Evolutionary conservation across 495 filamentous ascomycete genomes (phyloP).

Genomic region (Aspergillus carlsbadensis): DNA sequence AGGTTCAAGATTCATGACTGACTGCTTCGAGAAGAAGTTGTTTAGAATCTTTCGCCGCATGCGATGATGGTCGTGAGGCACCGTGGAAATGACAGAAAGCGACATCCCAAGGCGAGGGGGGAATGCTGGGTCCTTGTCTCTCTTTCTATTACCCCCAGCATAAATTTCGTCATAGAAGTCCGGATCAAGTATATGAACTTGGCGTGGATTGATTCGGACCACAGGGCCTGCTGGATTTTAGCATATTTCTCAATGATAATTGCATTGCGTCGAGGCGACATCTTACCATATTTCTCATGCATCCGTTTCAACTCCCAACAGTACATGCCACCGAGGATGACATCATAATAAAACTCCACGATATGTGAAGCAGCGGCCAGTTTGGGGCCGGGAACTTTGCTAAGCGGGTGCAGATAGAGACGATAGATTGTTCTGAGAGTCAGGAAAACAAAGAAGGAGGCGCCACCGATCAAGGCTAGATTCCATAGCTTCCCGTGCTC

Average conservation of each 20-base stretch:
- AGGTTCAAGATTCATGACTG: background rate
- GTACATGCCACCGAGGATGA: background rate
- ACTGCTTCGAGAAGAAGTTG: conserved; percentile 2
- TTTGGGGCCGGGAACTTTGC: conserved; percentile 1
- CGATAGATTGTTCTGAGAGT: conserved; percentile 5
- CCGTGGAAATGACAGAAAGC: background rate
- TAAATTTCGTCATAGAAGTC: conserved; percentile 2
- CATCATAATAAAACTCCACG: conserved; percentile 4
- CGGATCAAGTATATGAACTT: background rate
- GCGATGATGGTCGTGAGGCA: conserved; percentile 1
- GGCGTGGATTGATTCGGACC: background rate
- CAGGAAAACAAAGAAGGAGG: background rate
- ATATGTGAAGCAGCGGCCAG: conserved; percentile 3
- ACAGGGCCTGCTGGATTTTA: background rate
- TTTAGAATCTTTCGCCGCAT: conserved; percentile 1
- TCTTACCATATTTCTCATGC: background rate
- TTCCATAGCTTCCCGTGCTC: background rate
- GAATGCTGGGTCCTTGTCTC: background rate
- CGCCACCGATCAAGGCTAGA: background rate
- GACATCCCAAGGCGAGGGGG: background rate
- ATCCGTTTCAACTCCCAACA: background rate
- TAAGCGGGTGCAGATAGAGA: conserved; percentile 1
- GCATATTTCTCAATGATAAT: background rate
- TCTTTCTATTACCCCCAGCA: background rate
- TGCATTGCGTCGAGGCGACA: background rate